A percentile compares a stretch with the other conserved stretches of the same genome.
Conservation (phyloP, 208 protist species). For the Trypanosoma scelopori region DNA sequence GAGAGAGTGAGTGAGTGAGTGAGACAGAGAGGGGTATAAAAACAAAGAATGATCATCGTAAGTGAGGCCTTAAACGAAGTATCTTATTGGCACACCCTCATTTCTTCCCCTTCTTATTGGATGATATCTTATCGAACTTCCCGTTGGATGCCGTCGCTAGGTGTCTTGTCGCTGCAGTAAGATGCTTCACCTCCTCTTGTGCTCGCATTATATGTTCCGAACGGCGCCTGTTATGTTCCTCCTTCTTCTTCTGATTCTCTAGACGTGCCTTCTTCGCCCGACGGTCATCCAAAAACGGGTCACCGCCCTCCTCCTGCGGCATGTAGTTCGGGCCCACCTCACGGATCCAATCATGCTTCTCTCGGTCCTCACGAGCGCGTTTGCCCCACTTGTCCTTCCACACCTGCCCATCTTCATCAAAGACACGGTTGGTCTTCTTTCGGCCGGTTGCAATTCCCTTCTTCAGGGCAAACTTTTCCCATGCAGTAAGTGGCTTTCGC, state of each 20-base stretch:
- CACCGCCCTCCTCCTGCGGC: conserved; percentile 83
- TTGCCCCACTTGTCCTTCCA: conserved; percentile 94
- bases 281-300: conserved; percentile 91
- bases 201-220: conserved; percentile 67
- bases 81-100: conserved; percentile 6
- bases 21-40: too few relatives aligned
- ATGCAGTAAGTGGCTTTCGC: conserved; percentile 88
- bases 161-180: conserved; percentile 60
- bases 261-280: conserved; percentile 81
- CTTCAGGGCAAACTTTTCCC: conserved; percentile 92
- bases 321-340: conserved; percentile 90
- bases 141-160: conserved; percentile 90
- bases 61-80: background rate
- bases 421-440: conserved; percentile 90
- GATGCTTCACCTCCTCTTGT: conserved; percentile 83
- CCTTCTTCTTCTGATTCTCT: conserved; percentile 90
- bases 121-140: conserved; percentile 83
- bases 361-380: conserved; percentile 85
- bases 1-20: too few relatives aligned
- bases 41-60: too few relatives aligned
- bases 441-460: conserved; percentile 91
- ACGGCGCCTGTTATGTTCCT: conserved; percentile 88
- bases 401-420: conserved; percentile 87
- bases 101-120: conserved; percentile 26
- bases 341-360: conserved; percentile 92